Evolutionary conservation across 805 yeast genomes (phyloP).

Genomic region (Candida tibetensis): DNA sequence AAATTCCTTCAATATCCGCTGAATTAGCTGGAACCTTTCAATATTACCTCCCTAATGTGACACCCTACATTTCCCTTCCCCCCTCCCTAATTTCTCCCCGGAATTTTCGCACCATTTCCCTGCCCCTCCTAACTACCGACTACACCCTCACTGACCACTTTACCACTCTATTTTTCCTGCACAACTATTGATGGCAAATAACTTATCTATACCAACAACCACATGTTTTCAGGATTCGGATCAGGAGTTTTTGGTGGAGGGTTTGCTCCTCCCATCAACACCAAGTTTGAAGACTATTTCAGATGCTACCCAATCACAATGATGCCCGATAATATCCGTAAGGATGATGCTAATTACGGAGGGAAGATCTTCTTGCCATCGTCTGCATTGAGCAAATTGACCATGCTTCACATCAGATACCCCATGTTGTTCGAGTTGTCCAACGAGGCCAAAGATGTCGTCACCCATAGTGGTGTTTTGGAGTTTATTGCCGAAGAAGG

Average conservation of each 20-base stretch:
- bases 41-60: too few species aligned
- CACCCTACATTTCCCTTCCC: too few species aligned
- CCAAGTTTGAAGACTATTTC: conserved; percentile 76
- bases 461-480: conserved; percentile 89
- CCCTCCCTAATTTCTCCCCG: too few species aligned
- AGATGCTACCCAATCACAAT: conserved; percentile 88
- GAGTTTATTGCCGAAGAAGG: conserved; percentile 99
- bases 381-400: conserved; percentile 81
- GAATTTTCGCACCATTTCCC: too few species aligned
- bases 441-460: conserved; percentile 57
- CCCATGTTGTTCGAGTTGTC: conserved; percentile 90
- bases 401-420: conserved; percentile 87
- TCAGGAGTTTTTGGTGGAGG: conserved; percentile 35
- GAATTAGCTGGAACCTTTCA: too few species aligned
- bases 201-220: too few species aligned
- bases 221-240: conserved; percentile 45
- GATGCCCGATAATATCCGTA: conserved; percentile 75
- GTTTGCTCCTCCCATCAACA: conserved; percentile 31
- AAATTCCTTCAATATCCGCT: too few species aligned
- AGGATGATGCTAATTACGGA: conserved; percentile 83
- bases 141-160: too few species aligned
- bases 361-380: conserved; percentile 96
- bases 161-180: too few species aligned
- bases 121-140: too few species aligned
- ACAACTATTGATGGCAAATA: too few species aligned